Evolutionary conservation across 805 yeast genomes (phyloP), one percentile per base, ranked within the genome.

Genomic region (Priceomyces haplophilus): DNA sequence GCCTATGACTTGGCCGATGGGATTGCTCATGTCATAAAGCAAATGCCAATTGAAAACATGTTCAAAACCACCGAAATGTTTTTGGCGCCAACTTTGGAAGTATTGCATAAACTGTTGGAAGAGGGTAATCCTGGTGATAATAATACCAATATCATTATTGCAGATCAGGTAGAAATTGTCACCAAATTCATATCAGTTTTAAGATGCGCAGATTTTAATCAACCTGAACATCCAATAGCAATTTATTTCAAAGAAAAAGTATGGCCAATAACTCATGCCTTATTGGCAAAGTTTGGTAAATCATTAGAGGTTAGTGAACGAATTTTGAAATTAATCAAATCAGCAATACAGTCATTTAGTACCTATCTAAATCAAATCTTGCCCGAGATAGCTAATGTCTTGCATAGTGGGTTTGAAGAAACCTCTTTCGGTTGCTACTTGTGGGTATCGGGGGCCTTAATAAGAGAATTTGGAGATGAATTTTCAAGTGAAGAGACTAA

Each of bases 1-100:
- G 67, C 84, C 32, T 80, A 80, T 56, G 95, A 90, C 57, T 76
- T 90, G 38, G 81, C 90, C 13, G 95, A 90, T 60, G 99, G 98
- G 29, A 73, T 93, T 46, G 90, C 95, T 4, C 87, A 88, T 49
- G 85, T 93, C 34, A 73, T 93, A 38, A 74, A 75, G 38, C 79
- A 82, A 39, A 82, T 81, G 47, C 74, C 79, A 5, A 67, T 67
- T 18, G 78, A 74, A 11, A 74, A 73, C 43, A 65, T 84, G 38
- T 75, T 73, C 49, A 70, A 73, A 36, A 72, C 82, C 1, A 65
- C 83, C 3, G 71, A 73, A 41, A 73, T 81, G 68, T 87, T 90
- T 55, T 73, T 87, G 61, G 73, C 72, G 34, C 86, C 95, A 8
- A 75, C 87, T 5, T 59, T 85, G 34, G 74, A 72, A 17, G 73